Evolutionary conservation across 108 stramenopile species (phyloP).

Genomic region (Cyclotella baltica): DNA sequence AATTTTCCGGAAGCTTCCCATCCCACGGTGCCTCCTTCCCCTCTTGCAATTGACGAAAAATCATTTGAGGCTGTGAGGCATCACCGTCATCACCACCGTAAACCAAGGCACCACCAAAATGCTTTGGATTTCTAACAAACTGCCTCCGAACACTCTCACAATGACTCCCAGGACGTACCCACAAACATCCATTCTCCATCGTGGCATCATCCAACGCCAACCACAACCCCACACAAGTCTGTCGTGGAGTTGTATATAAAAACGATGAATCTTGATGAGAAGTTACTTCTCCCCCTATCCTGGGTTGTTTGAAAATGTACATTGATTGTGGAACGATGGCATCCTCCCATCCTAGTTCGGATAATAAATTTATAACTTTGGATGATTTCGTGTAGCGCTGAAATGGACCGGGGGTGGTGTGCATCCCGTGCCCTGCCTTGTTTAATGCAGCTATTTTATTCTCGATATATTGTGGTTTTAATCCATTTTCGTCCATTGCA

Average conservation of each 20-base stretch:
- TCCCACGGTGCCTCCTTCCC: conserved; percentile 60
- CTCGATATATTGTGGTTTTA: conserved; percentile 47
- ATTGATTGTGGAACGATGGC: conserved; percentile 92
- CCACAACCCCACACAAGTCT: conserved; percentile 94
- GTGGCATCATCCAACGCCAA: conserved; percentile 93
- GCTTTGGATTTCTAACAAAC: conserved; percentile 81
- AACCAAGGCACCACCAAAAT: conserved; percentile 57
- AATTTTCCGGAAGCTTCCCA: conserved; percentile 66
- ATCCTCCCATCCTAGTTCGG: conserved; percentile 82
- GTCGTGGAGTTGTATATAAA: conserved; percentile 86
- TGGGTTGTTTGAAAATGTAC: conserved; percentile 95
- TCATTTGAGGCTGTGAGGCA: conserved; percentile 54
- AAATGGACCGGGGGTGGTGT: conserved; percentile 72
- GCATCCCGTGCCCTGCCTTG: conserved; percentile 94
- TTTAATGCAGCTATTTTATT: conserved; percentile 83
- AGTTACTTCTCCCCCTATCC: conserved; percentile 87
- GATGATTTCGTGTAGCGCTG: conserved; percentile 63
- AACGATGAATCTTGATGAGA: conserved; percentile 96
- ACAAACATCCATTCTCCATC: conserved; percentile 93
- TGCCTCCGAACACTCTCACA: conserved; percentile 74
- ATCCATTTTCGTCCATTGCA: conserved; percentile 55
- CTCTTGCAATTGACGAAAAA: conserved; percentile 41
- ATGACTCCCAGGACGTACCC: conserved; percentile 91
- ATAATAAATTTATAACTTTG: conserved; percentile 63
- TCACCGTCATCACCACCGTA: conserved; percentile 32